A percentile compares a stretch with the other conserved stretches of the same genome.
phyloP scores from a whole-genome alignment of 345 rosid genomes.

The Acer negundo region DNA sequence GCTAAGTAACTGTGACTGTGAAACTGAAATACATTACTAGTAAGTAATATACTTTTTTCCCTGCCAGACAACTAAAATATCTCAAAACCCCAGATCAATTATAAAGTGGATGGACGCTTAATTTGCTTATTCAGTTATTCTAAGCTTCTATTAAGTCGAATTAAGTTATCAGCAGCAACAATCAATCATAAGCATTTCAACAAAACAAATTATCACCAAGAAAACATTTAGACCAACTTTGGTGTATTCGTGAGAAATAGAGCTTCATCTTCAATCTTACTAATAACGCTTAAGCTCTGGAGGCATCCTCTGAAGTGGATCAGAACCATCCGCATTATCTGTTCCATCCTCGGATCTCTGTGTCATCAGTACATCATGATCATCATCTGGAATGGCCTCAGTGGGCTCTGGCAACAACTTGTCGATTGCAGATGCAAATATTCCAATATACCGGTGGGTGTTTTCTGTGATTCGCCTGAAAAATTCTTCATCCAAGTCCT shows the following conservation, averaged over 20 bases:
- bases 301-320: slow-evolving; percentile 81
- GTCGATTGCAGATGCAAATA: slow-evolving; percentile 75
- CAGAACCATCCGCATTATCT: slow-evolving; percentile 61
- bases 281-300: slow-evolving; percentile 83
- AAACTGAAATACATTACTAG: not conserved
- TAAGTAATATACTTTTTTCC: not conserved
- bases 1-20: not conserved
- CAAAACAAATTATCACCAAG: not conserved
- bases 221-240: not conserved
- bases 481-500: slow-evolving; percentile 70
- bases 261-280: slow-evolving; percentile 47
- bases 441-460: slow-evolving; percentile 79
- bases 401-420: slow-evolving; percentile 88
- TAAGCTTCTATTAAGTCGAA: not conserved
- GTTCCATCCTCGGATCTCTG: slow-evolving; percentile 78
- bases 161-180: not conserved
- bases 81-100: not conserved
- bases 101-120: not conserved
- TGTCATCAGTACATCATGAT: slow-evolving; percentile 82
- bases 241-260: slow-evolving; percentile 1
- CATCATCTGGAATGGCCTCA: slow-evolving; percentile 86
- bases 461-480: slow-evolving; percentile 74
- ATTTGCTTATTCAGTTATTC: not conserved
- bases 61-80: not conserved
- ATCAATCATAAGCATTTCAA: not conserved